These are phyloP conservation scores for Pythium periplocum DNA, from an alignment of 352 stramenopile genomes.

Conservation along the genomic window DNA sequence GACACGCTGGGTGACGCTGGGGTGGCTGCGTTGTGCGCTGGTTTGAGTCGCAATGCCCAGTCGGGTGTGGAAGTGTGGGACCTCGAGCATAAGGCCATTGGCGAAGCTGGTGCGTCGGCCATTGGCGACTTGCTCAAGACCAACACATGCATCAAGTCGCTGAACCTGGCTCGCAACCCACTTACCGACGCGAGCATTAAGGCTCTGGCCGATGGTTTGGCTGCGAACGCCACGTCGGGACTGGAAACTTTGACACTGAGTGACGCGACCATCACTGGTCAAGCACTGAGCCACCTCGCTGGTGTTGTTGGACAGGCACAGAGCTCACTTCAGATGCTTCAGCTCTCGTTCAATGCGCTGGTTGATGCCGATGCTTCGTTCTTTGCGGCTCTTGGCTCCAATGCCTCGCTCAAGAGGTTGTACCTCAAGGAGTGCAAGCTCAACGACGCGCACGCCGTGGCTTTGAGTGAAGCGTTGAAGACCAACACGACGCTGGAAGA, in stretches of 20 bases:
- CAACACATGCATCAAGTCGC: conserved; percentile 35
- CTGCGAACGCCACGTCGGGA: conserved; percentile 22
- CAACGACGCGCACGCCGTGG: conserved; percentile 28
- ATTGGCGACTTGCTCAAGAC: conserved; percentile 47
- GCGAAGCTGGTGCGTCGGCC: conserved; percentile 31
- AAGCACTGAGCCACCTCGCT: conserved; percentile 41
- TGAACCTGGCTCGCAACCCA: conserved; percentile 62
- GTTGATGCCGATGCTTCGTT: conserved; percentile 29
- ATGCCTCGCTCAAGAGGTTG: conserved; percentile 60
- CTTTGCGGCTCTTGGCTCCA: conserved; percentile 49
- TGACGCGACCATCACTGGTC: conserved; percentile 39
- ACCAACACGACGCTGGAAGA: conserved; percentile 44
- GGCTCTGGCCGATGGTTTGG: conserved; percentile 30
- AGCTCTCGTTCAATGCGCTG: conserved; percentile 73
- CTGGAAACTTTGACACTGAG: conserved; percentile 40
- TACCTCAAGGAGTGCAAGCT: conserved; percentile 66
- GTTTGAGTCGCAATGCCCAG: conserved; percentile 43
- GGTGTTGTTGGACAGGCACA: conserved; percentile 26
- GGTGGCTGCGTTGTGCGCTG: conserved; percentile 36
- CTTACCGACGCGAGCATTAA: conserved; percentile 40
- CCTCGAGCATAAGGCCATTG: conserved; percentile 67
- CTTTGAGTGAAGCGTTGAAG: conserved; percentile 37
- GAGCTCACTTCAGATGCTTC: conserved; percentile 51
- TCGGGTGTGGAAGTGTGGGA: conserved; percentile 60
- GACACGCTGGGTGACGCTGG: conserved; percentile 50